phyloP scores from a whole-genome alignment of 1,284 basidiomycete species.

The Rhodofomes roseus region DNA sequence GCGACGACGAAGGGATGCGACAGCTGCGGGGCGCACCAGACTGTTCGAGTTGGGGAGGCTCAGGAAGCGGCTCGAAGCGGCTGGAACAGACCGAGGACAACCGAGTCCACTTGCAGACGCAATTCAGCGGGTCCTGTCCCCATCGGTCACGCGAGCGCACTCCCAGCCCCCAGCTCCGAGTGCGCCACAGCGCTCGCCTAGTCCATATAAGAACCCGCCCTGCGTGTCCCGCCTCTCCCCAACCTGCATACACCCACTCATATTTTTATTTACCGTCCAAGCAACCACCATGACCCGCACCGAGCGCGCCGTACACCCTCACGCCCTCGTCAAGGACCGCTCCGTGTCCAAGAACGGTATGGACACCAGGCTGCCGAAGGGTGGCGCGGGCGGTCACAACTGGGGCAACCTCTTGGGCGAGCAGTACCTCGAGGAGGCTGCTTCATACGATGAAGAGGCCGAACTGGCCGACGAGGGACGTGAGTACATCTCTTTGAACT shows the following conservation, averaged over 20 bases:
- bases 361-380: constrained; percentile 70
- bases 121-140: constrained; percentile 6
- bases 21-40: background rate
- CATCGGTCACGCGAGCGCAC: constrained; percentile 8
- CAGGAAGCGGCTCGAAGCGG: constrained; percentile 10
- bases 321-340: constrained; percentile 75
- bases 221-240: background rate
- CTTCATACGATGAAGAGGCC: constrained; percentile 45
- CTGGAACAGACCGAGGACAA: constrained; percentile 9
- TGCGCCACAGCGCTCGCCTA: constrained; percentile 3
- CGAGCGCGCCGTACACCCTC: constrained; percentile 65
- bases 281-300: constrained; percentile 65
- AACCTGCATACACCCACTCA: background rate
- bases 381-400: constrained; percentile 76
- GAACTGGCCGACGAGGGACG: constrained; percentile 35
- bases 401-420: constrained; percentile 77
- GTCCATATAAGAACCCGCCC: constrained; percentile 2
- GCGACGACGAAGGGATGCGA: background rate
- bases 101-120: background rate
- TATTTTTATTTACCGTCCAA: too few relatives aligned
- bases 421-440: constrained; percentile 51
- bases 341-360: constrained; percentile 73
- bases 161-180: constrained; percentile 3
- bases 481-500: constrained; percentile 2
- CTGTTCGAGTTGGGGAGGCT: background rate